Evolutionary conservation across 225 moss, liverwort and hornwort species (phyloP), one percentile per base, ranked within the genome.

Genomic region (Neckera pumila): DNA sequence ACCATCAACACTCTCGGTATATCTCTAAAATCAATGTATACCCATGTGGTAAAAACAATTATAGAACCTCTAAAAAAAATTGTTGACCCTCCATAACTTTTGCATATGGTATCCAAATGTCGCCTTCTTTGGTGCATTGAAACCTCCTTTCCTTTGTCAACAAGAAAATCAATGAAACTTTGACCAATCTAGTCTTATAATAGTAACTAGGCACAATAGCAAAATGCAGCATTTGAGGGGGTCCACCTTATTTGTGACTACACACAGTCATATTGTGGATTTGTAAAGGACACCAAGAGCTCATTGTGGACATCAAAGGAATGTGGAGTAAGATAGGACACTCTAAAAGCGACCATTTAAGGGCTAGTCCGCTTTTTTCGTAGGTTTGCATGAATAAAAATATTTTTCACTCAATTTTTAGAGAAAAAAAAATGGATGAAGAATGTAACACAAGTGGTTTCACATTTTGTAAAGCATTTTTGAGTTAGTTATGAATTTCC

Each of bases 211-310:
- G 2, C 3, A 6, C 6, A 66, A 0, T 34, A 65, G 6, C 20
- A 4, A 36, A n/a, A 36, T 36, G 5, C 2, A 1, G 10, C 3
- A 1, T 0, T 11, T n/a, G n/a, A 21, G 5, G 10, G 6, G 19
- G 36, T 11, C 65, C 13, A 20, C 45, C 36, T 36, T 20, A 34
- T 36, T 5, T 0, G 10, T 6, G 22, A 67, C 22, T 36, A 18
- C 65, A 5, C 4, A 49, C 49, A 49, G 20, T 58, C 36, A 11
- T 3, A n/a, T 6, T 20, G 11, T n/a, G 62, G 12, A 67, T n/a
- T n/a, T 67, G 67, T 67, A 12, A 22, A 4, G 3, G 7, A 67
- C 67, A 22, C 12, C 2, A 0, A 12, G 21, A 12, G 69, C 22
- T 13, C 21, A 12, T 38, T 4, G 40, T 8, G 40, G 15, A 70